These are phyloP conservation scores for Hemisphaericaspora lyxosophila DNA, from an alignment of 1,139 yeast genomes.

Conservation along the genomic window DNA sequence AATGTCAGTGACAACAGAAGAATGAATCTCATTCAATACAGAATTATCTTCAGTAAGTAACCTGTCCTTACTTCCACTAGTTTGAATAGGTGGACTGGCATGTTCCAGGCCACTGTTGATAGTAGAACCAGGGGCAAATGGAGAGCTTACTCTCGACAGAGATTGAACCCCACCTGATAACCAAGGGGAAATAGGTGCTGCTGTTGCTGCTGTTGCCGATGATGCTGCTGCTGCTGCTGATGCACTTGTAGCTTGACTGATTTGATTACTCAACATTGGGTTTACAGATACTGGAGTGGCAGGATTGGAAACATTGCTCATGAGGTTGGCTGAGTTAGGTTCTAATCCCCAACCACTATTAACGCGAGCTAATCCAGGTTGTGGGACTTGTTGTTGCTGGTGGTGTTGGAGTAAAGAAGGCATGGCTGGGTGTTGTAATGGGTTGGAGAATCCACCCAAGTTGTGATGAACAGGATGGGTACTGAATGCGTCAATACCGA, in stretches of 20 bases:
- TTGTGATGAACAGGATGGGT: slow-evolving; percentile 12
- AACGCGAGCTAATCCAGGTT: slow-evolving; percentile 36
- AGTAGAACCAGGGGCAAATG: slow-evolving; percentile 32
- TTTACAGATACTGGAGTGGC: slow-evolving; percentile 31
- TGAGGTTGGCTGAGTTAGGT: slow-evolving; percentile 16
- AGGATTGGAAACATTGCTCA: slow-evolving; percentile 24
- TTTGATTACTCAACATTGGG: slow-evolving; percentile 22
- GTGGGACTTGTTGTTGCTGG: slow-evolving; percentile 24
- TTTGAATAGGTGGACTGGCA: background rate
- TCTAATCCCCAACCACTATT: slow-evolving; percentile 46
- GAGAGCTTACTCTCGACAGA: slow-evolving; percentile 42
- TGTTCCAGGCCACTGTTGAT: slow-evolving; percentile 6
- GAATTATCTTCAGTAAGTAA: slow-evolving; percentile 24
- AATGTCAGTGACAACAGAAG: slow-evolving; percentile 39
- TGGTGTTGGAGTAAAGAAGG: slow-evolving; percentile 38
- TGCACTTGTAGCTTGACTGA: too few relatives aligned
- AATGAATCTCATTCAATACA: slow-evolving; percentile 36
- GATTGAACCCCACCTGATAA: slow-evolving; percentile 28
- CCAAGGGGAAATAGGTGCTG: slow-evolving; percentile 45
- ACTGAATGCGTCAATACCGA: slow-evolving; percentile 28
- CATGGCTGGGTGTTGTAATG: slow-evolving; percentile 13
- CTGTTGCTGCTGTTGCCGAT: too few relatives aligned
- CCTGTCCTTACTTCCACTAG: slow-evolving; percentile 6
- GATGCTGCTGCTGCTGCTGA: too few relatives aligned
- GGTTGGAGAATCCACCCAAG: slow-evolving; percentile 14